Evolutionary conservation across 2,329 filamentous ascomycete genomes (phyloP).

Genomic region (Byssothecium circinans): DNA sequence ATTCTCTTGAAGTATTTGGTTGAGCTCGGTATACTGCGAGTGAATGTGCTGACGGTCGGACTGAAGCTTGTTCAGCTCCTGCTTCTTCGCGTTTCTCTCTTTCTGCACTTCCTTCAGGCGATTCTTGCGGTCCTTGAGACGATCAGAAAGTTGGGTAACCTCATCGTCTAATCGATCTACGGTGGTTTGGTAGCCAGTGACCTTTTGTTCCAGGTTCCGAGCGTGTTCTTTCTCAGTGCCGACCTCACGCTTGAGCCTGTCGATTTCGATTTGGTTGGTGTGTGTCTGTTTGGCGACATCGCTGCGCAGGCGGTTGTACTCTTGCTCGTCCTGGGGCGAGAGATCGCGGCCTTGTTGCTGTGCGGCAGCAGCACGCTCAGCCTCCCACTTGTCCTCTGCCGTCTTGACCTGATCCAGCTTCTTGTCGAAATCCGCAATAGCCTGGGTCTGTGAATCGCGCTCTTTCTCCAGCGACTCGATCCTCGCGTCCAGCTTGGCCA

Average conservation of each 20-base stretch:
- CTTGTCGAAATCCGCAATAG: slow-evolving; percentile 74
- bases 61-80: slow-evolving; percentile 71
- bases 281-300: slow-evolving; percentile 84
- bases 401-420: slow-evolving; percentile 84
- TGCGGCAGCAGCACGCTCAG: slow-evolving; percentile 80
- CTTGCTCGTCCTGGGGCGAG: slow-evolving; percentile 81
- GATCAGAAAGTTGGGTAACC: slow-evolving; percentile 67
- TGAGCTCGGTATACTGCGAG: slow-evolving; percentile 81
- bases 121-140: slow-evolving; percentile 64
- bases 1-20: slow-evolving; percentile 86
- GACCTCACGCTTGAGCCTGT: slow-evolving; percentile 82
- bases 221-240: slow-evolving; percentile 92
- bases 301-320: slow-evolving; percentile 82
- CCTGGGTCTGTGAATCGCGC: slow-evolving; percentile 68
- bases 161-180: slow-evolving; percentile 75
- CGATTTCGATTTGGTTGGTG: slow-evolving; percentile 77
- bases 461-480: slow-evolving; percentile 75
- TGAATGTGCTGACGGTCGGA: slow-evolving; percentile 56
- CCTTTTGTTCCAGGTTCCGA: slow-evolving; percentile 83
- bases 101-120: slow-evolving; percentile 68
- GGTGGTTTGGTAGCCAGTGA: slow-evolving; percentile 75
- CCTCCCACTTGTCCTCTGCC: slow-evolving; percentile 84
- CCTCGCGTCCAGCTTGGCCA: slow-evolving; percentile 67
- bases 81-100: slow-evolving; percentile 87
- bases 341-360: slow-evolving; percentile 86